Evolutionary conservation across 371 early-diverging fungal genomes (phyloP), one percentile per base, ranked within the genome.

Genomic region (Apophysomyces ossiformis): DNA sequence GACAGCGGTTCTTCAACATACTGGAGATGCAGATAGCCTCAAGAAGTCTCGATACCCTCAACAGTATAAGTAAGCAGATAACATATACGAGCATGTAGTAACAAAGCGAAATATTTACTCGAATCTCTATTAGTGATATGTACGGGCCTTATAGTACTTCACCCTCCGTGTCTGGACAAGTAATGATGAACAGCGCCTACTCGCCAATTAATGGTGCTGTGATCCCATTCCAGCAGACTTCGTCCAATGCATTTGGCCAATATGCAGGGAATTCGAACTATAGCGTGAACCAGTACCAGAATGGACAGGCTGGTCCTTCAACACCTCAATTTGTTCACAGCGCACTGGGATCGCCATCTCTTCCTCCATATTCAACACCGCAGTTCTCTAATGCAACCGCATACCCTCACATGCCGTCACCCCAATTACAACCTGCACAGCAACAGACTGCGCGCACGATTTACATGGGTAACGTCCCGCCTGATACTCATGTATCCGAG

Each of bases 391-490:
- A 61, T 58, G 63, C 73, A 5, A 43, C 65, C 1, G 61, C 65
- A 7, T 73, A 60, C 47, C 35, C 66, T 38, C 69, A 62, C 26
- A 61, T 64, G 59, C 65, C 57, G 16, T 68, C 68, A 5, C 68
- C 68, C 41, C 72, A 68, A 54, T 57, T 68, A 11, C 60, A 64
- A 7, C 58, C 71, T 7, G 63, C 68, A n/a, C 63, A 68, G 5
- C 68, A 71, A 37, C 73, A 69, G 46, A 67, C 69, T 7, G 73
- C 69, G 12, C 88, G 94, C 38, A 94, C 94, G 16, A 82, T 95
- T 37, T 95, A 94, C 75, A 64, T 95, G 13, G 95, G 95, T 61
- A 88, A 88, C 57, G 71, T 94, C 36, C 87, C 89, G 12, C 64
- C 82, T 0, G 89, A 89, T 47, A 83, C 83, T 21, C 82, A 84